A percentile compares a stretch with the other conserved stretches of the same genome.
Evolutionary conservation across 495 filamentous ascomycete species (phyloP).

Genomic region (Tuber microsphaerosporum): DNA sequence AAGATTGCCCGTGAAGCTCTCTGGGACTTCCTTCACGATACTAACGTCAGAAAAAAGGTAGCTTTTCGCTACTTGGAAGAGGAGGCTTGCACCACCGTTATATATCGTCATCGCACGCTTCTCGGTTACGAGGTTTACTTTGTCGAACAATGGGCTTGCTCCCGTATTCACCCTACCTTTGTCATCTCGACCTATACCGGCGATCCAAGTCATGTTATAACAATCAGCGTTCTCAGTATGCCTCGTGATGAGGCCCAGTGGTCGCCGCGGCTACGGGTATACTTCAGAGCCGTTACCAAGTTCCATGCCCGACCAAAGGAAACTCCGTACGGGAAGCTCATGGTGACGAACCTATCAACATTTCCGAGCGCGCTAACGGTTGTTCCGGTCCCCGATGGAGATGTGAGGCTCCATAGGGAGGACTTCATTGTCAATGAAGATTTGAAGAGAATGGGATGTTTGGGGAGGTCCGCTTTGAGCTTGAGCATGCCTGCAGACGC

Average conservation of each 20-base stretch:
- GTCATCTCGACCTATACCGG: slow-evolving; percentile 92
- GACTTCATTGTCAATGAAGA: slow-evolving; percentile 93
- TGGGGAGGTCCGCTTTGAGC: slow-evolving; percentile 77
- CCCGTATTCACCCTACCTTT: slow-evolving; percentile 78
- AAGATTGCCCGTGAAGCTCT: slow-evolving; percentile 15
- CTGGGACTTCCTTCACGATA: not conserved
- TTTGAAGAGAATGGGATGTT: slow-evolving; percentile 84
- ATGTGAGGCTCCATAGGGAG: slow-evolving; percentile 69
- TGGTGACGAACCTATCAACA: slow-evolving; percentile 85
- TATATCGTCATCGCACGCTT: slow-evolving; percentile 61
- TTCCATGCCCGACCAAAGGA: slow-evolving; percentile 78
- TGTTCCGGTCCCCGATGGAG: slow-evolving; percentile 78
- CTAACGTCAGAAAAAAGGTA: slow-evolving; percentile 26
- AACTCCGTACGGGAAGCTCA: slow-evolving; percentile 73
- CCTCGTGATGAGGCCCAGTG: slow-evolving; percentile 73
- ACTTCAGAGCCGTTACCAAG: slow-evolving; percentile 77
- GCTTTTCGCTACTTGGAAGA: slow-evolving; percentile 66
- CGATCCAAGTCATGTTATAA: slow-evolving; percentile 65
- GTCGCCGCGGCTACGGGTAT: slow-evolving; percentile 69
- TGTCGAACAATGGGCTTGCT: slow-evolving; percentile 97
- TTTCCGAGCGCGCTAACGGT: slow-evolving; percentile 87
- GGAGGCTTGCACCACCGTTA: slow-evolving; percentile 67
- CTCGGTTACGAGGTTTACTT: slow-evolving; percentile 88
- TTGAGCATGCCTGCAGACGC: slow-evolving; percentile 67
- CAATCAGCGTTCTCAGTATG: slow-evolving; percentile 75